Evolutionary conservation across 2,329 filamentous ascomycete species (phyloP).

Genomic region (Nigrograna mackinnonii): DNA sequence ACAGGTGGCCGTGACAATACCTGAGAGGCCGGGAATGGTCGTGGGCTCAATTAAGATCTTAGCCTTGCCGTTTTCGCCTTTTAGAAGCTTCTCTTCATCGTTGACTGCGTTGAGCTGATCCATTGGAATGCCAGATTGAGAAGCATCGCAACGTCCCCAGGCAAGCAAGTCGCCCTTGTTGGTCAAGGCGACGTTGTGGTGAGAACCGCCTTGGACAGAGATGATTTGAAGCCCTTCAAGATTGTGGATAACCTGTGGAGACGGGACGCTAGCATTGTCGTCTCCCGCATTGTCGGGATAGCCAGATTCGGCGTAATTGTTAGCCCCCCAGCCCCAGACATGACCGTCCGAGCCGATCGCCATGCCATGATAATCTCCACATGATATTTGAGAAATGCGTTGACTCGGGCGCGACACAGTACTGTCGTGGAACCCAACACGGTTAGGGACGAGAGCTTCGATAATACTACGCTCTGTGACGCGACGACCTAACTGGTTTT

Average conservation of each 20-base stretch:
- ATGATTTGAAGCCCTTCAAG: constrained; percentile 67
- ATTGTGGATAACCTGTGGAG: constrained; percentile 64
- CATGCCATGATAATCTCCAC: constrained; percentile 82
- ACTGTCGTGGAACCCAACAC: constrained; percentile 56
- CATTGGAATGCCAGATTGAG: constrained; percentile 52
- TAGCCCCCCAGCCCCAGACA: constrained; percentile 83
- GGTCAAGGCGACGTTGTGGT: constrained; percentile 70
- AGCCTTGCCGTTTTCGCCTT: constrained; percentile 64
- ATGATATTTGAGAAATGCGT: constrained; percentile 64
- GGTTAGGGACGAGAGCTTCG: constrained; percentile 59
- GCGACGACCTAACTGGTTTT: constrained; percentile 70
- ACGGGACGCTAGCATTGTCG: constrained; percentile 71
- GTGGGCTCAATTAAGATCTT: constrained; percentile 73
- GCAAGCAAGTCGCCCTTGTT: constrained; percentile 58
- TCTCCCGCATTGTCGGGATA: constrained; percentile 65
- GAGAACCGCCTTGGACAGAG: constrained; percentile 71
- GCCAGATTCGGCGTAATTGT: constrained; percentile 84
- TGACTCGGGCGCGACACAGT: constrained; percentile 44
- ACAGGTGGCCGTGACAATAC: constrained; percentile 60
- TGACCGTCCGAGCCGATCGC: constrained; percentile 67
- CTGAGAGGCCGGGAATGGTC: constrained; percentile 61
- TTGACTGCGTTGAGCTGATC: constrained; percentile 28
- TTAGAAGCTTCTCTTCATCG: constrained; percentile 48
- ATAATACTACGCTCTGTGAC: constrained; percentile 63
- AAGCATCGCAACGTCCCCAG: constrained; percentile 65